Percentiles rank a stretch among this genome's conserved stretches.
Evolutionary conservation across 805 yeast species (phyloP).

Genomic region (Starmera dryadoides): DNA sequence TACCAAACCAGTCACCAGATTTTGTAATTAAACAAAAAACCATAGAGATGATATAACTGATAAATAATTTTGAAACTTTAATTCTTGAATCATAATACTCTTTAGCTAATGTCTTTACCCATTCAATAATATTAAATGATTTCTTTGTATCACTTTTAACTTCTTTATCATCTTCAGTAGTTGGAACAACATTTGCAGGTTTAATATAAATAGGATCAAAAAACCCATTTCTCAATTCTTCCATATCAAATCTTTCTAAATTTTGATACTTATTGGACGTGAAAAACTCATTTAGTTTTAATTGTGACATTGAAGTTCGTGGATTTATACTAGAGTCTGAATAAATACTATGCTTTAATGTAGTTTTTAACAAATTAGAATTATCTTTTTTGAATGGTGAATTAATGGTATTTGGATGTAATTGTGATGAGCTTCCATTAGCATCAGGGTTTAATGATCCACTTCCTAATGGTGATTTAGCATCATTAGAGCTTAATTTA

Average conservation of each 20-base stretch:
- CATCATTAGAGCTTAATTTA: too few species aligned
- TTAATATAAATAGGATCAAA: conserved; percentile 38
- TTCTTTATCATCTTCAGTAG: neutral
- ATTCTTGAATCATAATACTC: conserved; percentile 4
- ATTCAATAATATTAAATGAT: neutral
- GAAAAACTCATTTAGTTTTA: conserved; percentile 22
- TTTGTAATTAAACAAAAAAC: conserved; percentile 31
- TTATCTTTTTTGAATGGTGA: neutral
- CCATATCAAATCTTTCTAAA: conserved; percentile 28
- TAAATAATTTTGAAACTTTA: conserved; percentile 22
- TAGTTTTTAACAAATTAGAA: neutral
- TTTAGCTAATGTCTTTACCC: neutral
- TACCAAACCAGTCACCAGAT: conserved; percentile 36
- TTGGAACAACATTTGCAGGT: conserved; percentile 6
- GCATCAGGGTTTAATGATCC: neutral
- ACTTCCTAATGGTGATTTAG: too few species aligned
- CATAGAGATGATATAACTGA: conserved; percentile 33
- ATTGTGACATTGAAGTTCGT: conserved; percentile 27
- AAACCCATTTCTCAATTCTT: conserved; percentile 41
- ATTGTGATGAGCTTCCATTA: too few species aligned
- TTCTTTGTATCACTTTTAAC: neutral
- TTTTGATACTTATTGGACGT: conserved; percentile 10
- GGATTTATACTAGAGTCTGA: conserved; percentile 12
- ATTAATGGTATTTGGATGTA: too few species aligned
- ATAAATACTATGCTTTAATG: neutral